Conservation (phyloP, 257 asterid species). For the Handroanthus guayacan region DNA sequence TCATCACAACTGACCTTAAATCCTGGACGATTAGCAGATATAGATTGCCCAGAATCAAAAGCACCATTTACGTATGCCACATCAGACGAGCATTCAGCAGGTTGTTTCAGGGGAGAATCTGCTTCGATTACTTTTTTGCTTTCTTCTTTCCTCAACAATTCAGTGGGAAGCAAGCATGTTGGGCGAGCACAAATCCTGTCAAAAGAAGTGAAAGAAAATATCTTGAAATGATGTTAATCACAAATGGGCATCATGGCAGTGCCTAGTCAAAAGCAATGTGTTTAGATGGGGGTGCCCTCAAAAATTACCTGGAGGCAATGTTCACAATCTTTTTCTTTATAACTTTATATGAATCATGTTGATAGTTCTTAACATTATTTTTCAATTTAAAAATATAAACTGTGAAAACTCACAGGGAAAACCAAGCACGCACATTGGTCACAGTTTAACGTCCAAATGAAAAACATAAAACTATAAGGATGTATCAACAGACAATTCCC, state of each 20-base stretch:
- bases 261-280: neutral
- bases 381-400: too few relatives aligned
- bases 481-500: too few relatives aligned
- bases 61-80: slow-evolving; percentile 38
- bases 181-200: slow-evolving; percentile 70
- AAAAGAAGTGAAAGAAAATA: slow-evolving; percentile 26
- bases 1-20: slow-evolving; percentile 37
- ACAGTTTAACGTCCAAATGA: too few relatives aligned
- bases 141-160: slow-evolving; percentile 50
- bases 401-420: too few relatives aligned
- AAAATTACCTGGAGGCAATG: neutral
- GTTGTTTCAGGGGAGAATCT: slow-evolving; percentile 41
- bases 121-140: slow-evolving; percentile 44
- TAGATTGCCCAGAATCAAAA: slow-evolving; percentile 42
- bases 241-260: neutral
- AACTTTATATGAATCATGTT: too few relatives aligned
- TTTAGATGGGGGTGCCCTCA: neutral
- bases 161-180: slow-evolving; percentile 66
- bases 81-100: slow-evolving; percentile 44
- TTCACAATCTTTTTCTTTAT: too few relatives aligned
- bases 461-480: too few relatives aligned
- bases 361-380: too few relatives aligned
- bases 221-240: neutral
- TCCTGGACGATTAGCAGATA: slow-evolving; percentile 41
- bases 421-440: too few relatives aligned